Base-by-base conservation (phyloP, 2,329 filamentous ascomycete species). In the Westerdykella ornata region DNA sequence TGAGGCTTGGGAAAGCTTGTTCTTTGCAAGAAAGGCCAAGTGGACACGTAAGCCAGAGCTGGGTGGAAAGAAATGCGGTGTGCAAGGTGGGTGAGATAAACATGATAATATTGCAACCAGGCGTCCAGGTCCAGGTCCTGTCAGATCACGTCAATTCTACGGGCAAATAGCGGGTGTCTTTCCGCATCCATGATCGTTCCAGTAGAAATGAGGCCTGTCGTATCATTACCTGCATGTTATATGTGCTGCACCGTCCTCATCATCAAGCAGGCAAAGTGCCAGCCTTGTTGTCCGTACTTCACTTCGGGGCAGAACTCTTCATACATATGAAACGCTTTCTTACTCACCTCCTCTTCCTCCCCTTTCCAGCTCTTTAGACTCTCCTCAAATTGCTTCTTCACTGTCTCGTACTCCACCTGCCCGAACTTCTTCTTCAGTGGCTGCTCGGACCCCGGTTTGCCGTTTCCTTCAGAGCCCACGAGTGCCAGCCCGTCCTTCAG, bases 251-350 rank as follows among this genome's bases (percentile, higher is more conserved):
- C 22, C 22, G 12, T 26, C 22, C 3, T 11, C 22, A 26, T 26
- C 22, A 9, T 26, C 22, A 26, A 26, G 22, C 2, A 11, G 22
- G 12, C 22, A 26, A 26, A 26, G 22, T 11, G 22, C 59, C 59
- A 63, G 0, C 57, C 59, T 37, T 59, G 57, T 39, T 60, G 54
- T 4, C 55, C 55, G 9, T 40, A 22, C 3, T 43, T 49, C 6
- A 61, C 50, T 20, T 39, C 51, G 12, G 56, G 59, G 17, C 57
- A 45, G 26, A 62, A 60, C 17, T 48, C 38, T 40, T 63, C 60
- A 42, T 63, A 63, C 31, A 56, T 52, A 14, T 52, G 45, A 34
- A 62, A 60, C 4, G 51, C 59, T 14, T 46, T 43, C 16, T 48
- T 46, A 32, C 50, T 43, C 29, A 62, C 28, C 37, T 60, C 54